A percentile compares a stretch with the other conserved stretches of the same genome.
These are phyloP conservation scores for Geotrichum europaeum DNA, from an alignment of 1,139 yeast species.

Conservation along the genomic window DNA sequence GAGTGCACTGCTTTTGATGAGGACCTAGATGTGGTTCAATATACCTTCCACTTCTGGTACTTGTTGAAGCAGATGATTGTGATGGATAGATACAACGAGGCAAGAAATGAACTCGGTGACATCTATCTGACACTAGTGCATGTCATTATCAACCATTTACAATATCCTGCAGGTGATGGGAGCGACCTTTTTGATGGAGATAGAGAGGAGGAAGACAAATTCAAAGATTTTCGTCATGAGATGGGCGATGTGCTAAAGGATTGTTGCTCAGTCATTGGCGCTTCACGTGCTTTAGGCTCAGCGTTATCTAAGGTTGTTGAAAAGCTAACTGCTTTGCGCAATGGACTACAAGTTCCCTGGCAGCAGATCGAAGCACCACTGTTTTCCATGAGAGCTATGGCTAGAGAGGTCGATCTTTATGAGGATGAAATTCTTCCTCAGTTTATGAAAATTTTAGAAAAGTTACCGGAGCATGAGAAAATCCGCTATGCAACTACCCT, in stretches of 20 bases:
- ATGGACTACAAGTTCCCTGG: slow-evolving; percentile 48
- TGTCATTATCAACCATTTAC: slow-evolving; percentile 64
- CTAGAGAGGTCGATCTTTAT: slow-evolving; percentile 69
- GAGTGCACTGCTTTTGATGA: slow-evolving; percentile 59
- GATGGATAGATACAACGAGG: slow-evolving; percentile 55
- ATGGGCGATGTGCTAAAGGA: slow-evolving; percentile 96
- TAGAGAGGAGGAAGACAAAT: slow-evolving; percentile 83
- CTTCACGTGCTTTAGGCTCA: slow-evolving; percentile 56
- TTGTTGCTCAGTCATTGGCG: slow-evolving; percentile 86
- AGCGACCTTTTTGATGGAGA: slow-evolving; percentile 50
- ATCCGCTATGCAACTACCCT: slow-evolving; percentile 88
- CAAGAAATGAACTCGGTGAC: slow-evolving; percentile 53
- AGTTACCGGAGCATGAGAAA: slow-evolving; percentile 79
- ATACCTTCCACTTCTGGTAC: slow-evolving; percentile 92
- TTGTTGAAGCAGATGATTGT: slow-evolving; percentile 66
- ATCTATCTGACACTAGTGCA: slow-evolving; percentile 59
- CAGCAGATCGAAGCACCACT: slow-evolving; percentile 86
- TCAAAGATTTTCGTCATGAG: slow-evolving; percentile 88
- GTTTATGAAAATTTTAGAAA: slow-evolving; percentile 63
- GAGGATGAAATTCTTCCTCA: slow-evolving; percentile 71
- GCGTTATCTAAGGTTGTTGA: slow-evolving; percentile 52
- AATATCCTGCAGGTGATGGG: slow-evolving; percentile 56
- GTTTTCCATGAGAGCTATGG: slow-evolving; percentile 90
- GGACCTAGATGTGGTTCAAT: slow-evolving; percentile 83
- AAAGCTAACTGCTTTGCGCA: slow-evolving; percentile 34